A percentile compares a stretch with the other conserved stretches of the same genome.
phyloP scores from a whole-genome alignment of 192 early-diverging fungal species.

The Phycomyces nitens region DNA sequence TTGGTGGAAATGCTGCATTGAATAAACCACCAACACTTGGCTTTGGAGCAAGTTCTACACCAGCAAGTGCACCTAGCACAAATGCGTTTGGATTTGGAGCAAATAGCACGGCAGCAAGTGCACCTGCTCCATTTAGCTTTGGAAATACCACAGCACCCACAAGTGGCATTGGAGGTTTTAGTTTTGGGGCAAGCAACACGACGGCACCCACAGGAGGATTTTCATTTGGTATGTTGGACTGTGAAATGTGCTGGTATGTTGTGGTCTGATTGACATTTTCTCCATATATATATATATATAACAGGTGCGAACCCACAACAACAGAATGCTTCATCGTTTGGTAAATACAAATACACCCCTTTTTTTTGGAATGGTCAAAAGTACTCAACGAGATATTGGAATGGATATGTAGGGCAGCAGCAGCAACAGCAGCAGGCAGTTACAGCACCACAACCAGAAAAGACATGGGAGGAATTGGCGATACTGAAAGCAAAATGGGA shows the following conservation, averaged over 20 bases:
- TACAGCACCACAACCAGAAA: conserved; percentile 33
- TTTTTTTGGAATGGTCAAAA: conserved; percentile 15
- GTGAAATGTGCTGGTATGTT: too few species aligned
- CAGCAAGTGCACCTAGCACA: conserved; percentile 5
- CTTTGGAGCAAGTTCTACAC: too few species aligned
- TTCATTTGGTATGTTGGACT: too few species aligned
- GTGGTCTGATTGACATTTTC: too few species aligned
- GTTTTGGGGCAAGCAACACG: conserved; percentile 1
- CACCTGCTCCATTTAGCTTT: not conserved
- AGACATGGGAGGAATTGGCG: conserved; percentile 60
- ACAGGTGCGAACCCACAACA: not conserved
- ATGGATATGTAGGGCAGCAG: conserved; percentile 16
- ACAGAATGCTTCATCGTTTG: not conserved
- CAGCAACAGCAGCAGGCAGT: conserved; percentile 41
- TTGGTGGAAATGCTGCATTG: conserved; percentile 15
- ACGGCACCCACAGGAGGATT: not conserved
- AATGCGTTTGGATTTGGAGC: too few species aligned
- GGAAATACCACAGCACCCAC: not conserved
- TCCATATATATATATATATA: not conserved
- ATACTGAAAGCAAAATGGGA: conserved; percentile 75
- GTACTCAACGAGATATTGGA: not conserved
- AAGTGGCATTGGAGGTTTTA: conserved; percentile 10
- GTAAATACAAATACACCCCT: conserved; percentile 10
- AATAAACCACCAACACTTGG: conserved; percentile 36
- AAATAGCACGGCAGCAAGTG: not conserved